phyloP scores from a whole-genome alignment of 176 grass and related monocot genomes.

The Alloteropsis semialata region DNA sequence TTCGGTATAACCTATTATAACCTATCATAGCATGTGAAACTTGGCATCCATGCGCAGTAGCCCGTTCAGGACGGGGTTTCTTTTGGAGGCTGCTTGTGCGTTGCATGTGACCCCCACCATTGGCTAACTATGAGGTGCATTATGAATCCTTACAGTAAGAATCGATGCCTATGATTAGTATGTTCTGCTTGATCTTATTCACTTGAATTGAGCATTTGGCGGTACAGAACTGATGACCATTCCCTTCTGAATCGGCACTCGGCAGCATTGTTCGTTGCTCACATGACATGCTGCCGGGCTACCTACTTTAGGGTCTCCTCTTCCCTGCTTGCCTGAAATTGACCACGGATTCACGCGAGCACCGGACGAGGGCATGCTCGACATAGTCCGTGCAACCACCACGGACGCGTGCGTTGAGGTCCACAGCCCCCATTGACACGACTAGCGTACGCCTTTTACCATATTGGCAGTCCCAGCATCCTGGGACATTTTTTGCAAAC shows the following conservation, averaged over 20 bases:
- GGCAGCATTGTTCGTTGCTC: neutral
- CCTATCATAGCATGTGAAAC: constrained; percentile 26
- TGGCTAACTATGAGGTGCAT: constrained; percentile 16
- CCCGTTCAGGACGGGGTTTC: constrained; percentile 12
- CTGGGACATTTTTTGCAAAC: neutral
- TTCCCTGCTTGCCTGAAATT: too few species aligned
- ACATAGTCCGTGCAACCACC: neutral
- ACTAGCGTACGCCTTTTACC: too few species aligned
- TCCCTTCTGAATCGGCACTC: neutral
- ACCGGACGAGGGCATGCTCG: too few species aligned
- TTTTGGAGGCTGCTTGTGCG: constrained; percentile 27
- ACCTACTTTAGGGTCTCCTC: too few species aligned
- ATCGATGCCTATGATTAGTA: constrained; percentile 5
- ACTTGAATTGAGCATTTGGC: neutral
- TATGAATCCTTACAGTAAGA: constrained; percentile 30
- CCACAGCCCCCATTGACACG: too few species aligned
- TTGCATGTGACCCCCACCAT: constrained; percentile 28
- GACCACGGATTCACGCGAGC: too few species aligned
- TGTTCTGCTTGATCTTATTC: neutral
- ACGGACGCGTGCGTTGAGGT: too few species aligned
- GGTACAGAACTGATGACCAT: neutral
- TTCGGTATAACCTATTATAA: constrained; percentile 35
- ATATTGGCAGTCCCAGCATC: neutral
- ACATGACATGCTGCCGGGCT: neutral
- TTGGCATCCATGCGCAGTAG: constrained; percentile 3